phyloP scores from a whole-genome alignment of 768 basidiomycete genomes.

The Suillus sp. region DNA sequence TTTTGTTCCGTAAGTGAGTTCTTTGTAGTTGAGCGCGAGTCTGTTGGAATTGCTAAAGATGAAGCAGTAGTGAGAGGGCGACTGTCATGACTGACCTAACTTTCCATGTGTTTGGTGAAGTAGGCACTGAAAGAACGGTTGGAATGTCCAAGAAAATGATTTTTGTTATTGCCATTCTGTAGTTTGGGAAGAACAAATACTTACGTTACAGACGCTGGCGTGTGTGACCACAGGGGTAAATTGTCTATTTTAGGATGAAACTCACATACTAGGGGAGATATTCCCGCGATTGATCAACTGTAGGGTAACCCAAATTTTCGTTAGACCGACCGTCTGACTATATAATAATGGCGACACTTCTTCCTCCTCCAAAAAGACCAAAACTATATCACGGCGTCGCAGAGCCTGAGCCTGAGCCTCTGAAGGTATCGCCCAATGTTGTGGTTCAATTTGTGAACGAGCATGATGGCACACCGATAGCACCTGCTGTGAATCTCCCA shows the following conservation, averaged over 20 bases:
- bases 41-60: constrained; percentile 13
- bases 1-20: constrained; percentile 28
- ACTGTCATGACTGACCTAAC: constrained; percentile 12
- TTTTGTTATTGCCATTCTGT: constrained; percentile 16
- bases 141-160: constrained; percentile 17
- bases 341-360: constrained; percentile 70
- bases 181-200: background rate
- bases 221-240: background rate
- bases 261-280: background rate
- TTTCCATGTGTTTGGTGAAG: constrained; percentile 19
- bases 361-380: constrained; percentile 88
- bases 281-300: constrained; percentile 1
- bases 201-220: background rate
- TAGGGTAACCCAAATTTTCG: background rate
- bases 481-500: constrained; percentile 87
- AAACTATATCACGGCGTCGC: constrained; percentile 79
- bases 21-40: constrained; percentile 32
- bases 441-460: constrained; percentile 93
- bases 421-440: constrained; percentile 59
- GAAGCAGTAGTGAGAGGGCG: background rate
- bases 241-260: background rate
- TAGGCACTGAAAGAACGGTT: constrained; percentile 12
- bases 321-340: background rate
- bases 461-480: constrained; percentile 77
- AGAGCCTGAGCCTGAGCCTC: constrained; percentile 56